A percentile compares a stretch with the other conserved stretches of the same genome.
Evolutionary conservation across 2,329 filamentous ascomycete genomes (phyloP).

Genomic region (Botrytis cinerea): DNA sequence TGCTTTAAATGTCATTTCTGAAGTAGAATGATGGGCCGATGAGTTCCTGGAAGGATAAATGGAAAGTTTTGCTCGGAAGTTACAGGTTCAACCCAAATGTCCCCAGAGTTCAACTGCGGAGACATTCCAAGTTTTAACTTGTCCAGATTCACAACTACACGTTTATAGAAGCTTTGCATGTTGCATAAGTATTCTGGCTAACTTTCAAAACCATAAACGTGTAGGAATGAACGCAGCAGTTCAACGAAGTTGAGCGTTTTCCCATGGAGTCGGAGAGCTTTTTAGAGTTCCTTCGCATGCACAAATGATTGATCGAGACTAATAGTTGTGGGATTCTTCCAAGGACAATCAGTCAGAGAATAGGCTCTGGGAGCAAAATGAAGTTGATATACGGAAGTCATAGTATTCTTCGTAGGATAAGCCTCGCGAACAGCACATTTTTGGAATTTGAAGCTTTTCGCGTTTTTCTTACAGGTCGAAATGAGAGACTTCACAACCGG

Average conservation of each 20-base stretch:
- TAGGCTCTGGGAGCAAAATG: not conserved
- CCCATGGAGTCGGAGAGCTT: not conserved
- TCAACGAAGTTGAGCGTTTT: not conserved
- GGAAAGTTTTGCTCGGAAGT: not conserved
- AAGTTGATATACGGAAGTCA: not conserved
- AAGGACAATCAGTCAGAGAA: not conserved
- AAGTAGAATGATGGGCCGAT: not conserved
- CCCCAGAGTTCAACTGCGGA: not conserved
- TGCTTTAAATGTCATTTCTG: not conserved
- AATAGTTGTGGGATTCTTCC: not conserved
- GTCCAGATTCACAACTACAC: not conserved
- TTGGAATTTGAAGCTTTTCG: not conserved
- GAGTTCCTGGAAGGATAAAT: not conserved
- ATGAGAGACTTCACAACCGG: not conserved
- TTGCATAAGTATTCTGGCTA: accelerated
- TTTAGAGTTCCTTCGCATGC: no score
- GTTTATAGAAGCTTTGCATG: not conserved
- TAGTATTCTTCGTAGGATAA: no score
- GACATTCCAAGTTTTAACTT: not conserved
- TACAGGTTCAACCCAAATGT: no score
- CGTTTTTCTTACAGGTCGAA: not conserved
- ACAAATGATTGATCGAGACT: not conserved
- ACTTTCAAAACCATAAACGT: not conserved
- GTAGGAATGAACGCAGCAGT: not conserved
- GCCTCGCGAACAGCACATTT: not conserved